These are phyloP conservation scores for Didymellaceae sp. DNA, from an alignment of 2,329 filamentous ascomycete genomes.

Conservation along the genomic window DNA sequence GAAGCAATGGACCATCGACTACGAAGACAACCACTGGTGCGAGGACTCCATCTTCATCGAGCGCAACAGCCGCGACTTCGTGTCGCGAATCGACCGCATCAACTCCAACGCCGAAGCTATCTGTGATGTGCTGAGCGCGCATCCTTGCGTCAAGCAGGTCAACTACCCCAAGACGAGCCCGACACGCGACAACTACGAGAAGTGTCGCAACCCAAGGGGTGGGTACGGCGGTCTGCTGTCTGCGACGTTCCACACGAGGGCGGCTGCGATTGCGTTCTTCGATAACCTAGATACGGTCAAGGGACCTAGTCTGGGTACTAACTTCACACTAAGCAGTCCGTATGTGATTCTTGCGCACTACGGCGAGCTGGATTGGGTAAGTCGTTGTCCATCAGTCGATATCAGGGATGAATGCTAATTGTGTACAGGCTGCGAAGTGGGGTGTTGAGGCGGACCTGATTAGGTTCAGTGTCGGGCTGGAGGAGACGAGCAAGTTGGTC, in stretches of 20 bases:
- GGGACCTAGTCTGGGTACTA: constrained; percentile 92
- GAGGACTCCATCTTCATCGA: constrained; percentile 96
- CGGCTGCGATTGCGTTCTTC: constrained; percentile 80
- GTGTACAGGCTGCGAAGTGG: constrained; percentile 68
- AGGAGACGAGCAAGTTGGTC: constrained; percentile 73
- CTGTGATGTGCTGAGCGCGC: constrained; percentile 71
- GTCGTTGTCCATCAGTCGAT: constrained; percentile 25
- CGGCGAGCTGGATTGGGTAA: constrained; percentile 84
- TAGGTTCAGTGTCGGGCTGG: constrained; percentile 87
- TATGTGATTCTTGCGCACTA: constrained; percentile 95
- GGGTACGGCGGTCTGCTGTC: constrained; percentile 92
- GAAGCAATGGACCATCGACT: constrained; percentile 66
- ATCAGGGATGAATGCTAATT: constrained; percentile 12
- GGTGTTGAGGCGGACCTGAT: constrained; percentile 83
- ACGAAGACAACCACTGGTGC: constrained; percentile 91
- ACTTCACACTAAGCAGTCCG: constrained; percentile 91
- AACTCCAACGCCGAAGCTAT: constrained; percentile 87
- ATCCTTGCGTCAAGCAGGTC: constrained; percentile 73
- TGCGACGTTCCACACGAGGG: constrained; percentile 74
- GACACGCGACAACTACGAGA: constrained; percentile 77
- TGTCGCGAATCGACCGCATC: constrained; percentile 79
- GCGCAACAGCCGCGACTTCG: constrained; percentile 92
- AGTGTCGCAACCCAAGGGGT: constrained; percentile 72
- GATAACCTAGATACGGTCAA: constrained; percentile 88
- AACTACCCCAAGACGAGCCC: constrained; percentile 86